Evolutionary conservation across 2,329 filamentous ascomycete genomes (phyloP).

Genomic region (Corynespora cassiicola): DNA sequence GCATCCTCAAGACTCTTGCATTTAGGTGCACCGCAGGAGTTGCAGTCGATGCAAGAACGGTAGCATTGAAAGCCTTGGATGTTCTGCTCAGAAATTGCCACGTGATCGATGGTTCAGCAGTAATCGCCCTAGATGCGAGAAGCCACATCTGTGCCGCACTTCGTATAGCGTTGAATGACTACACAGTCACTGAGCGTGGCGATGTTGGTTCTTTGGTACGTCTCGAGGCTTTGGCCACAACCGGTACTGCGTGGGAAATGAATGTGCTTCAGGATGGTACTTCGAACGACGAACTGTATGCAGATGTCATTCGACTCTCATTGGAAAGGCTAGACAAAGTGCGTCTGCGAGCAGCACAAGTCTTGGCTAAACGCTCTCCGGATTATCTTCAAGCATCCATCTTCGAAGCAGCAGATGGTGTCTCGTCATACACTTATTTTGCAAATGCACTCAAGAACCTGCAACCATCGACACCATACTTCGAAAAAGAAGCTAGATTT

Average conservation of each 20-base stretch:
- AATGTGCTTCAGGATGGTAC: constrained; percentile 21
- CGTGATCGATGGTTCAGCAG: not conserved
- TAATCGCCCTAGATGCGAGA: constrained; percentile 16
- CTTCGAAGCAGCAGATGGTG: constrained; percentile 34
- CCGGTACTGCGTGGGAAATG: constrained; percentile 56
- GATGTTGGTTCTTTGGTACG: constrained; percentile 90
- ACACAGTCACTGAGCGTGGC: constrained; percentile 86
- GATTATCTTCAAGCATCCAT: constrained; percentile 12
- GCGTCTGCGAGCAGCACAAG: constrained; percentile 52
- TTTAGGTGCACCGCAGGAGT: constrained; percentile 43
- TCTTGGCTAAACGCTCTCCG: constrained; percentile 32
- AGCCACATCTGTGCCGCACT: constrained; percentile 37
- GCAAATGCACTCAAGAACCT: constrained; percentile 53
- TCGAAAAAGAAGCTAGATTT: constrained; percentile 56
- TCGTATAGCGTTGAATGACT: constrained; percentile 74
- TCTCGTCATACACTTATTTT: constrained; percentile 69
- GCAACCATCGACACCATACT: constrained; percentile 11
- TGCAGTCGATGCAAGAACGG: constrained; percentile 53
- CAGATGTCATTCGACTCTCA: constrained; percentile 69
- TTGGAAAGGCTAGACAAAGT: constrained; percentile 92
- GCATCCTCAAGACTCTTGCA: constrained; percentile 43
- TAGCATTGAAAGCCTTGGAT: constrained; percentile 48
- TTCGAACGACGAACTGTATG: constrained; percentile 28
- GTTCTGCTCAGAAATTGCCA: constrained; percentile 35
- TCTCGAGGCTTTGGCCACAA: constrained; percentile 75